Base-by-base conservation (phyloP, 2,329 filamentous ascomycete genomes). In the Neonectria neomacrospora region DNA sequence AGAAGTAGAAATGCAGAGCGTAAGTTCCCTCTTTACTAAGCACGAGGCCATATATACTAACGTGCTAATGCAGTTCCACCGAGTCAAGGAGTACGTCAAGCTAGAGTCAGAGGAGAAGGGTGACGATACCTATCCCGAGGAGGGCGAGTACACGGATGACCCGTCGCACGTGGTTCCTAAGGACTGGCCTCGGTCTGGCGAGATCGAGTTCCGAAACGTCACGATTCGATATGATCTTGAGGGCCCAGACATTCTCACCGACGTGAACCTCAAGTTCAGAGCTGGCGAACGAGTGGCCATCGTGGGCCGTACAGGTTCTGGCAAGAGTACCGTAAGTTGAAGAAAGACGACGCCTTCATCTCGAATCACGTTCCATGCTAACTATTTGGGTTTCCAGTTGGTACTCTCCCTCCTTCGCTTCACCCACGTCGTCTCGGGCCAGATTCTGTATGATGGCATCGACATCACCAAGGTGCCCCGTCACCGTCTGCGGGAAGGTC, bases 261-360 rank as follows among this genome's bases (percentile, higher is more conserved):
- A 84, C 34, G 75, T 87, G 55, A 85, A 80, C 63, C 77, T 86
- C 47, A 80, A 79, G 34, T 84, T 86, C 64, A 80, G 78, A 12
- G 91, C 90, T 0, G 92, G 93, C 1, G 90, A 91, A 57, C 90
- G 91, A 54, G 92, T 92, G 1, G 93, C 92, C 0, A 84, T 97
- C 20, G 91, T 94, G 11, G 93, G 93, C 2, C 88, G 93, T 10
- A 96, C 93, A 0, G 90, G 91, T 0, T 93, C 91, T 5, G 93
- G 93, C 3, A 97, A 97, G 77, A 93, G 90, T 54, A 96, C 93
- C 0, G 85, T 95, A 74, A 75, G 82, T 76, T 37, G 34, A 47
- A 30, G 20, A n/a, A 3, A 18, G 34, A 14, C 14, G n/a, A 26
- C n/a, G n/a, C 3, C 50, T 28, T 16, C 6, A n/a, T 44, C 54